phyloP scores from a whole-genome alignment of 306 rosid genomes.

The Rosa multiflora region DNA sequence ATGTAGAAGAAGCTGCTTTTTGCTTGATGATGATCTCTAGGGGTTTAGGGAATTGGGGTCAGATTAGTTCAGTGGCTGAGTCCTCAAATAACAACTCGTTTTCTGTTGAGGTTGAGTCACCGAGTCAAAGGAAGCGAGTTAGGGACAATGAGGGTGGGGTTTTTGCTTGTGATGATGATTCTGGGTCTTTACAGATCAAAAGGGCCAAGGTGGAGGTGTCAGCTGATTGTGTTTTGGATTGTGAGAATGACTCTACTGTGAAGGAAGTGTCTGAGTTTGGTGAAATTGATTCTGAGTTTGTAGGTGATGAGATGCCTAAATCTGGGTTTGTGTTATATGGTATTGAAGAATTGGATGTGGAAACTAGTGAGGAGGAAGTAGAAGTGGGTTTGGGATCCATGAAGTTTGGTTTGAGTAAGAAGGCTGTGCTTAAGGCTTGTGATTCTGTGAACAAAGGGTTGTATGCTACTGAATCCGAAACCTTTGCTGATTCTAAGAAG shows the following conservation, averaged over 20 bases:
- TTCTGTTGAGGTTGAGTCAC: constrained; percentile 24
- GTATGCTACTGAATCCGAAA: constrained; percentile 12
- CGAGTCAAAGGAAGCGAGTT: constrained; percentile 9
- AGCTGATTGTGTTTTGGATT: constrained; percentile 4
- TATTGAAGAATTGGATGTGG: constrained; percentile 11
- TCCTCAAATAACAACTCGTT: constrained; percentile 32
- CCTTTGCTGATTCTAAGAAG: constrained; percentile 13
- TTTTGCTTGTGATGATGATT: constrained; percentile 10
- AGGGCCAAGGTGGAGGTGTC: constrained; percentile 21
- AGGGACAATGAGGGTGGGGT: constrained; percentile 8
- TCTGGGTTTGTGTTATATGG: neutral
- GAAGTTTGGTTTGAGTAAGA: constrained; percentile 20
- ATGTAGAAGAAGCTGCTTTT: constrained; percentile 36
- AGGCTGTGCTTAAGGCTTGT: constrained; percentile 18
- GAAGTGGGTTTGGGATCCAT: constrained; percentile 17
- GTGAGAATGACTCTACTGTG: constrained; percentile 4
- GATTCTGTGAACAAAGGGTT: constrained; percentile 15
- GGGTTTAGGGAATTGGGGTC: constrained; percentile 25
- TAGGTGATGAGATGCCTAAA: constrained; percentile 20
- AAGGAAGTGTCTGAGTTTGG: constrained; percentile 5
- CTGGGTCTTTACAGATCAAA: constrained; percentile 15
- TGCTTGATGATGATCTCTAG: constrained; percentile 44
- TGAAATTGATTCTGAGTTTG: constrained; percentile 28
- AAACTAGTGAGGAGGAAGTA: neutral
- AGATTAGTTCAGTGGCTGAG: constrained; percentile 24